Conservation (phyloP, 2,329 filamentous ascomycete species). For the Xylariales sp. region DNA sequence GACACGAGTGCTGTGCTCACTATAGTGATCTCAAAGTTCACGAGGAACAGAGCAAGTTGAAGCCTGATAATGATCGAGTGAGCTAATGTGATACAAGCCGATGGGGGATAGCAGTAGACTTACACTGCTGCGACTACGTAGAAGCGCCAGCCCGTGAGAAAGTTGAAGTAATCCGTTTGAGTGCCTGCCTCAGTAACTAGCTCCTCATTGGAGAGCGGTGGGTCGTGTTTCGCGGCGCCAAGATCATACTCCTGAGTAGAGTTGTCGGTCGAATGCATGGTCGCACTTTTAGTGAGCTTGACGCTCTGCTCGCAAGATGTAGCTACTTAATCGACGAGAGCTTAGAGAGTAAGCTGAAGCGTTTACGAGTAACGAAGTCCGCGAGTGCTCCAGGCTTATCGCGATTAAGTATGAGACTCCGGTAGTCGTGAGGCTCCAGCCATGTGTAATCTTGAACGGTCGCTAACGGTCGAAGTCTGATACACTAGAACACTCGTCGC, state of each 20-base stretch:
- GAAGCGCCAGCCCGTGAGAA: slow-evolving; percentile 25
- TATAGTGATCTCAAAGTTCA: slow-evolving; percentile 61
- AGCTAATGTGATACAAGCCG: slow-evolving; percentile 12
- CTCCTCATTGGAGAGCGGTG: slow-evolving; percentile 1
- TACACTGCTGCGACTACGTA: slow-evolving; percentile 21
- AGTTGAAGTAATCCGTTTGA: slow-evolving; percentile 25
- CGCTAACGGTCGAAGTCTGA: not conserved
- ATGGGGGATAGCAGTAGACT: not conserved
- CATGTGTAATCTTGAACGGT: not conserved
- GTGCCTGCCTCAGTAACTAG: slow-evolving; percentile 6
- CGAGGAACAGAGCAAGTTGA: slow-evolving; percentile 54
- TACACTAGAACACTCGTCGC: not conserved
- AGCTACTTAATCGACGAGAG: slow-evolving; percentile 7
- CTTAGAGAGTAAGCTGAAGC: not conserved
- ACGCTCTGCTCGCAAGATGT: not conserved
- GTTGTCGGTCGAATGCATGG: slow-evolving; percentile 23
- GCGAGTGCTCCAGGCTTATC: not conserved
- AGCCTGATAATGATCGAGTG: slow-evolving; percentile 32
- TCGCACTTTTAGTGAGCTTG: slow-evolving; percentile 16
- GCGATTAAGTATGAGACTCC: slow-evolving; percentile 7
- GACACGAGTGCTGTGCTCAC: slow-evolving; percentile 63
- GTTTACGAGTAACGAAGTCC: slow-evolving; percentile 6
- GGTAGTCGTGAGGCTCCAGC: not conserved
- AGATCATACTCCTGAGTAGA: slow-evolving; percentile 18
- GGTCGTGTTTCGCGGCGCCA: not conserved